Base-by-base conservation (phyloP, 768 basidiomycete species). In the Mycena polygramma region DNA sequence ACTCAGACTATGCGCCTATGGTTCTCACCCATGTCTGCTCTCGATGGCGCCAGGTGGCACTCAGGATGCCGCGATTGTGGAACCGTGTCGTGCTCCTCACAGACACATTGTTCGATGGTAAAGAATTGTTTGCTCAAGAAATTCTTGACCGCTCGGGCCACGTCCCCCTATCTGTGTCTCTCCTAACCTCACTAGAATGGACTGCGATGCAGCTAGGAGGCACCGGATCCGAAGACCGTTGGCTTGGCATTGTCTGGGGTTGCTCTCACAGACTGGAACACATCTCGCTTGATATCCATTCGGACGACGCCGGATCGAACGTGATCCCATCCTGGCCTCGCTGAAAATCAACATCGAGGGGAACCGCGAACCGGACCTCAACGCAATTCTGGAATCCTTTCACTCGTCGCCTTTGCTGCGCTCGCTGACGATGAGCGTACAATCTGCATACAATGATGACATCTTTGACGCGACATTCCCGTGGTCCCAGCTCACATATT, bases 31-130 rank as follows among this genome's bases (percentile, higher is more conserved):
- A 63, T 19, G 52, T 63, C 11, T 63, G 52, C 41, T 30, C 52
- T 4, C 62, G 52, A 4, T 63, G 62, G 62, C 62, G 52, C 7
- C 26, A 9, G 13, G 19, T 63, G 1, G 13, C 53, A 26, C 52
- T n/a, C 22, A 22, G 41, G 10, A 63, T 43, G 7, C 62, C 62
- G 8, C 15, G 43, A 2, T 39, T 63, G 19, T 63, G 62, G 62
- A 24, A 49, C 19, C 9, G 11, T 19, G 9, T 45, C 5, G 15
- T 7, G 0, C 20, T 54, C 22, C 37, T 35, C 35, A 53, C 36
- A 15, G 8, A 19, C 19, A 41, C 62, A 1, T 43, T 54, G 24
- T 5, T 13, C 1, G 24, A n/a, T 17, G 14, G 20, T 26, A 36
- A 19, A 24, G 15, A 2, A 6, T 15, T 37, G 5, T 19, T 19